These are phyloP conservation scores for Dioszegia aurantiaca DNA, from an alignment of 768 basidiomycete genomes.

Conservation along the genomic window DNA sequence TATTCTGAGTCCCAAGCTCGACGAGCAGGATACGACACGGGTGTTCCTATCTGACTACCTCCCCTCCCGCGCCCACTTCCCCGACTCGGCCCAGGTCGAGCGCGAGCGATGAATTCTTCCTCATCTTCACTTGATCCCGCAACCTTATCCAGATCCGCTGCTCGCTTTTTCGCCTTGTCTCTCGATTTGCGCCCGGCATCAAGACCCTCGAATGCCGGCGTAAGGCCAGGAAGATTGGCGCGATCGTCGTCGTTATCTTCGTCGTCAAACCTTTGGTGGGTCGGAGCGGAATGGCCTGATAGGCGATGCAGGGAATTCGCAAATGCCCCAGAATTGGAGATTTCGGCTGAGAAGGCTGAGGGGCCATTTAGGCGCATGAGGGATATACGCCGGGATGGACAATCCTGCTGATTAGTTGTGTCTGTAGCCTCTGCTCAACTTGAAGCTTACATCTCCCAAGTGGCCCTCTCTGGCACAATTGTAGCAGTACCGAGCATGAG, in stretches of 20 bases:
- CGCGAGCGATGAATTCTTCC: slow-evolving; percentile 26
- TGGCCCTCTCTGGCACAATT: slow-evolving; percentile 45
- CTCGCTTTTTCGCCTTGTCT: slow-evolving; percentile 27
- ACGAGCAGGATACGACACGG: neutral
- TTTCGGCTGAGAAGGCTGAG: slow-evolving; percentile 37
- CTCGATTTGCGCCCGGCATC: slow-evolving; percentile 32
- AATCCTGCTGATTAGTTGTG: slow-evolving; percentile 29
- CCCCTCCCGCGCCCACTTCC: slow-evolving; percentile 5
- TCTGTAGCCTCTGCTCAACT: neutral
- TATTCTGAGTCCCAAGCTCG: slow-evolving; percentile 14
- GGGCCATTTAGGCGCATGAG: slow-evolving; percentile 26
- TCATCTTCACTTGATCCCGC: slow-evolving; percentile 21
- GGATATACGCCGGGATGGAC: slow-evolving; percentile 30
- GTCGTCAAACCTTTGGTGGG: slow-evolving; percentile 8
- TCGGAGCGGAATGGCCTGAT: neutral
- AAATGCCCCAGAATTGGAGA: slow-evolving; percentile 34
- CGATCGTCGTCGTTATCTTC: slow-evolving; percentile 20
- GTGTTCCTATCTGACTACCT: slow-evolving; percentile 7
- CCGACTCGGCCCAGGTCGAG: neutral
- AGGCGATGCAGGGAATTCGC: slow-evolving; percentile 14
- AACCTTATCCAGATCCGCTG: slow-evolving; percentile 9
- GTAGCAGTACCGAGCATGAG: slow-evolving; percentile 40
- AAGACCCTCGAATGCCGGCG: slow-evolving; percentile 23
- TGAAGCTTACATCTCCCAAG: slow-evolving; percentile 38
- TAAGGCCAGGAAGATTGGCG: slow-evolving; percentile 26